Evolutionary conservation across 1,284 basidiomycete genomes (phyloP), one percentile per base, ranked within the genome.

Genomic region (Marasmius sp.): DNA sequence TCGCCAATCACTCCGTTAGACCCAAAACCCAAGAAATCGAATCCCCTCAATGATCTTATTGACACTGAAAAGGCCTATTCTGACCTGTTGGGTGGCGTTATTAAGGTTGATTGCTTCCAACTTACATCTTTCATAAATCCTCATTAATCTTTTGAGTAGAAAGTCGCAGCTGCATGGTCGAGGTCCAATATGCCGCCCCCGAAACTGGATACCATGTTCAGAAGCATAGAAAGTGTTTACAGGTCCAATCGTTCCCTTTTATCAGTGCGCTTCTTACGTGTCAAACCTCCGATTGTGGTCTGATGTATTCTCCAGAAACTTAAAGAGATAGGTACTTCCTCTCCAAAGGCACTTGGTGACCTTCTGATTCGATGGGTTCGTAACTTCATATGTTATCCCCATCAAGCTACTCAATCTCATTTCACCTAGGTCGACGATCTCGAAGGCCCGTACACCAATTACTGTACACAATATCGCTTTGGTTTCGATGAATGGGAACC

Each of bases 151-250:
- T 51, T 27, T 27, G 27, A 27, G 27, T 45, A 98, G 93, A 94
- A 93, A 86, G 93, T 98, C 8, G 97, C 97, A 4, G 90, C 91
- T 33, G 97, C 97, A 59, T 99, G 97, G 97, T 98, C 95, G 12
- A 83, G 94, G 47, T 87, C 89, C 52, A 97, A 98, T 75, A 89
- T 99, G 49, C 97, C 97, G 16, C 97, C 97, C 1, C 85, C 86
- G 12, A 91, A 94, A 69, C 85, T 99, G 43, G 97, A 99, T 74
- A 78, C 83, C 59, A 96, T 99, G 93, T 99, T 99, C 76, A 85
- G 97, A 66, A 90, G 91, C 69, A 86, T 98, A 55, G 97, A 99
- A 75, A 85, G 84, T 22, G 87, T 98, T 22, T 98, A 96, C 79
- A 93, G 95, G 71, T 91, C 93, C 45, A 98, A 97, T 75, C 87